Evolutionary conservation across 306 rosid genomes (phyloP), one percentile per base, ranked within the genome.

Genomic region (Coriaria nepalensis): DNA sequence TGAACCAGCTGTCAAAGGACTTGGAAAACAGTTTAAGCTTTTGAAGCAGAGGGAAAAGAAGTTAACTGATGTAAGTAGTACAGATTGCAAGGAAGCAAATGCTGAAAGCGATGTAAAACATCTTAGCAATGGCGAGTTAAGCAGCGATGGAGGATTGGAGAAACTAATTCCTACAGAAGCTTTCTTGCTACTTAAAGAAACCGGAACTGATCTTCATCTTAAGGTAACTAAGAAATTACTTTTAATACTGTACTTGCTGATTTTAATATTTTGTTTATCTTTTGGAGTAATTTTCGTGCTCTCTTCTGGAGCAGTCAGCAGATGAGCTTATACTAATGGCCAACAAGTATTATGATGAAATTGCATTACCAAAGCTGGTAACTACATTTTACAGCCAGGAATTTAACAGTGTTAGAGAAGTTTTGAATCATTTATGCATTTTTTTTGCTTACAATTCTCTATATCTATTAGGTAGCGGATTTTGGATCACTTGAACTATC

Each of bases 401-500:
- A 33, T 42, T 65, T 13, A 51, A 37, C 45, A 55, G 33, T 43
- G 8, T 55, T 10, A 9, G 7, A 38, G 4, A 55, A 49, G 50
- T 52, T 53, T 46, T 13, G 51, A 52, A 49, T 38, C 39, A 15
- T 43, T 8, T 50, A 12, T 57, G 60, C 47, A 48, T n/a, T 11
- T 40, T 11, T 40, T 61, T 63, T 41, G 59, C 66, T 67, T 65
- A 47, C 69, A 62, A 34, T 56, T 20, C 64, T 4, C 55, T 48
- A 34, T 59, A 13, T 47, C 52, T 58, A 55, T 59, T 75, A 90
- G 97, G 95, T 77, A 43, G 67, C 82, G 38, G 97, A 90, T 69
- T 90, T 90, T 41, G 95, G 73, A 53, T 90, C 95, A 35, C 97
- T 90, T 60, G 97, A 90, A 74, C 97, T 90, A 65, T 90, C 97